Conservation (phyloP, 257 asterid genomes). For the Salvia splendens region DNA sequence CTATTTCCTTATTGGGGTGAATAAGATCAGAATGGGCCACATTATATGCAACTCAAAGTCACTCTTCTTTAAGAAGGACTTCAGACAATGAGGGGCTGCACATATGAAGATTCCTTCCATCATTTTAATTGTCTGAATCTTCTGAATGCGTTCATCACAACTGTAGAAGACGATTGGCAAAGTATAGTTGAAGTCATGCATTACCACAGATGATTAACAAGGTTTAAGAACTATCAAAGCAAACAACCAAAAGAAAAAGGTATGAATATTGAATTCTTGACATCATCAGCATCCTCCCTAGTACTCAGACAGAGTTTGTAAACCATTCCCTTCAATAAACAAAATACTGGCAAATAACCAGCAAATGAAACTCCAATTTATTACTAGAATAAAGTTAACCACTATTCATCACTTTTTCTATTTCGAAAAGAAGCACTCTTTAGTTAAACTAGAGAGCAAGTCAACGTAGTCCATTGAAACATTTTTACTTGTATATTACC, state of each 20-base stretch:
- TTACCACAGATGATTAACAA: constrained; percentile 14
- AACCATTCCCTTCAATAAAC: neutral
- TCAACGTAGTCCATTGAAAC: neutral
- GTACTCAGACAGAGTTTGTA: neutral
- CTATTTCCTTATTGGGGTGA: constrained; percentile 51
- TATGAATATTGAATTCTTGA: neutral
- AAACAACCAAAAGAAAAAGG: constrained; percentile 18
- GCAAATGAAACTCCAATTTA: neutral
- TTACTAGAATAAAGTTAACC: neutral
- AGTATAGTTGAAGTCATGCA: constrained; percentile 7
- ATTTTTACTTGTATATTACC: neutral
- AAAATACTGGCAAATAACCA: constrained; percentile 21
- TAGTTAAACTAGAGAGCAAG: neutral
- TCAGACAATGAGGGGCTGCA: constrained; percentile 95
- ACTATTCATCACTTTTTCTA: neutral
- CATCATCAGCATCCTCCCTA: too few species aligned
- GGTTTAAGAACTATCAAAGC: constrained; percentile 1
- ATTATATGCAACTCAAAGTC: constrained; percentile 73
- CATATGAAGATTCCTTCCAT: constrained; percentile 86
- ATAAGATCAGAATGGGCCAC: constrained; percentile 67
- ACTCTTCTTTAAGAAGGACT: constrained; percentile 80
- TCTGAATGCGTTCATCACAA: constrained; percentile 88
- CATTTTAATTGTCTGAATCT: constrained; percentile 94
- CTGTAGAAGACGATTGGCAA: constrained; percentile 46
- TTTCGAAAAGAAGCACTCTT: neutral